Conservation (phyloP, 2,329 filamentous ascomycete species). For the Phialophora verrucosa region DNA sequence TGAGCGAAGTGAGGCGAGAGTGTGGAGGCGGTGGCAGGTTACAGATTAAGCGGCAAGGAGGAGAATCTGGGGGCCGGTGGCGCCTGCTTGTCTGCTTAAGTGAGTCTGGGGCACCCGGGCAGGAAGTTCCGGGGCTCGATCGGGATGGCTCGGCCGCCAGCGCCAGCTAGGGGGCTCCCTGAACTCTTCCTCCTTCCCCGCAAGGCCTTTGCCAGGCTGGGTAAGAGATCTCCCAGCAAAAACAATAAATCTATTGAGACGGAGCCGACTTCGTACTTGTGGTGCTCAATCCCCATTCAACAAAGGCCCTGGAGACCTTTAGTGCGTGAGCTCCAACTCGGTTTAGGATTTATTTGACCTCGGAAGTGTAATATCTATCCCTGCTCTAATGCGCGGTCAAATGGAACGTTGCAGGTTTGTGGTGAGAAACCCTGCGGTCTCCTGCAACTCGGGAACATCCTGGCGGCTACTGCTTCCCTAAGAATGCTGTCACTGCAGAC, state of each 20-base stretch:
- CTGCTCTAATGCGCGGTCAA: neutral
- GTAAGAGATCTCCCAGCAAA: constrained; percentile 1
- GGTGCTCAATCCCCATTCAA: neutral
- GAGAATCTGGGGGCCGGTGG: constrained; percentile 6
- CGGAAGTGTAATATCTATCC: neutral
- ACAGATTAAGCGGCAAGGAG: constrained; percentile 4
- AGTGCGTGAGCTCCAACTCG: neutral
- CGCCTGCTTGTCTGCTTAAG: neutral
- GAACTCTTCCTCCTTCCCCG: neutral
- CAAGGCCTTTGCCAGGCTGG: neutral
- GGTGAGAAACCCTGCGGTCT: neutral
- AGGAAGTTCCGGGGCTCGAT: neutral
- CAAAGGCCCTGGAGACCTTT: neutral
- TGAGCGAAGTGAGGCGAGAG: neutral
- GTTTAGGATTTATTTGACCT: neutral
- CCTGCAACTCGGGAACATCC: neutral
- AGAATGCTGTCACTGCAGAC: constrained; percentile 39
- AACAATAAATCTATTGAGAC: neutral
- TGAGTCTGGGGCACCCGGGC: neutral
- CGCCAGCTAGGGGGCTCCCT: neutral
- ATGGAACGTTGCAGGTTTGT: neutral
- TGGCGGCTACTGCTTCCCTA: constrained; percentile 16
- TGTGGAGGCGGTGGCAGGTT: constrained; percentile 3
- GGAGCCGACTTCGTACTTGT: neutral
- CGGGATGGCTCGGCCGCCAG: constrained; percentile 5